phyloP scores from a whole-genome alignment of 441 rosid genomes.

The Macaranga tanarius region DNA sequence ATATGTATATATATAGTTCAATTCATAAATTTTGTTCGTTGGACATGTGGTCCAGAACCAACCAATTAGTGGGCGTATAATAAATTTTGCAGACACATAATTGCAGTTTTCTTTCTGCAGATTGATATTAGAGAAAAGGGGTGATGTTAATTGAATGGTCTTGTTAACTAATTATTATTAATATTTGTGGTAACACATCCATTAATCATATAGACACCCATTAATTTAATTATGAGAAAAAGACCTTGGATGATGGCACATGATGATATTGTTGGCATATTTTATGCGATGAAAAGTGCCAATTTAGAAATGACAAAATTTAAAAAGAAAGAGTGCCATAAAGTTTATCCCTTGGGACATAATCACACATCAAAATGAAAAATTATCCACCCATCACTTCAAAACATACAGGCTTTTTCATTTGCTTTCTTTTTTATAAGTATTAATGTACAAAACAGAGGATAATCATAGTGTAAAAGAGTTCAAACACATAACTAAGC shows the following conservation, averaged over 20 bases:
- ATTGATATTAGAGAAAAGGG: neutral
- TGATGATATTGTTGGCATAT: neutral
- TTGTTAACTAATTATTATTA: neutral
- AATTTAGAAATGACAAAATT: neutral
- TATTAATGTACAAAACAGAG: no score
- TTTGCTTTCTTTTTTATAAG: neutral
- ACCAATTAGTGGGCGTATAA: conserved; percentile 14
- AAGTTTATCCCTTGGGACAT: neutral
- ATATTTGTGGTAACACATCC: neutral
- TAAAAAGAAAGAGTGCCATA: neutral
- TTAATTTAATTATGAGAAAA: no score
- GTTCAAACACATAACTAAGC: no score
- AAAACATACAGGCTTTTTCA: neutral
- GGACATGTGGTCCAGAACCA: conserved; percentile 24
- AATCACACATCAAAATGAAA: neutral
- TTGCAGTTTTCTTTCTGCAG: neutral
- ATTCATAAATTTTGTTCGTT: conserved; percentile 6
- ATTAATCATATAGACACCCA: neutral
- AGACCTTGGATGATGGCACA: neutral
- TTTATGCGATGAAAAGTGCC: conserved; percentile 6
- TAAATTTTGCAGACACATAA: conserved; percentile 10
- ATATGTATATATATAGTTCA: neutral
- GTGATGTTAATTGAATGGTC: neutral
- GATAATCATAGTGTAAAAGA: no score
- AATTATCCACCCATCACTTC: no score